Evolutionary conservation across 352 stramenopile species (phyloP).

Genomic region (Globisporangium middletonii): DNA sequence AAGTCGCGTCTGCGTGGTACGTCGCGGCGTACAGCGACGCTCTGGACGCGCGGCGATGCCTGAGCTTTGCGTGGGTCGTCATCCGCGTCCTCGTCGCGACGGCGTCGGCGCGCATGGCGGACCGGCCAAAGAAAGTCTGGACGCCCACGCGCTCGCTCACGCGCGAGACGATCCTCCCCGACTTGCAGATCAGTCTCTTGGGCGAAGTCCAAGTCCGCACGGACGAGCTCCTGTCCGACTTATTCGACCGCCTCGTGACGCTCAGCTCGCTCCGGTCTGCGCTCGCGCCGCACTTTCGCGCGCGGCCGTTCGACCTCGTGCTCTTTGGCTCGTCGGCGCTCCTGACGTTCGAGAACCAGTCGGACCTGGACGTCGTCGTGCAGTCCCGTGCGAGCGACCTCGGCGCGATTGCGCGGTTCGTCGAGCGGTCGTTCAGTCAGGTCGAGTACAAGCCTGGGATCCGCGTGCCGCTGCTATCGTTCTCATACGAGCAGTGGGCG

Average conservation of each 20-base stretch:
- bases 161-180: slow-evolving; percentile 31
- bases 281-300: slow-evolving; percentile 34
- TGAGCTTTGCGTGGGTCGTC: slow-evolving; percentile 78
- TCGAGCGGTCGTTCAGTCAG: slow-evolving; percentile 25
- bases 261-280: slow-evolving; percentile 34
- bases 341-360: slow-evolving; percentile 73
- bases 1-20: slow-evolving; percentile 67
- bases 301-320: slow-evolving; percentile 35
- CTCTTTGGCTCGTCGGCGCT: slow-evolving; percentile 69
- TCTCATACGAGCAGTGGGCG: slow-evolving; percentile 59
- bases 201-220: slow-evolving; percentile 40
- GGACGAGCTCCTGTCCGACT: slow-evolving; percentile 41
- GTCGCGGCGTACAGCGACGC: slow-evolving; percentile 48
- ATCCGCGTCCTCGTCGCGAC: slow-evolving; percentile 46
- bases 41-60: slow-evolving; percentile 18
- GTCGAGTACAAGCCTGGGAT: slow-evolving; percentile 42
- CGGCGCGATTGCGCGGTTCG: slow-evolving; percentile 22
- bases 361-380: slow-evolving; percentile 63
- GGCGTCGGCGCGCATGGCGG: slow-evolving; percentile 18
- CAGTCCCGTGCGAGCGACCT: slow-evolving; percentile 12
- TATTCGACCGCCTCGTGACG: slow-evolving; percentile 64
- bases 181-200: slow-evolving; percentile 57
- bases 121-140: slow-evolving; percentile 19
- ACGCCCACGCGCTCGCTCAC: slow-evolving; percentile 17
- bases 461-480: slow-evolving; percentile 54